Evolutionary conservation across 2,329 filamentous ascomycete genomes (phyloP).

Genomic region (Scedosporium aurantiacum): DNA sequence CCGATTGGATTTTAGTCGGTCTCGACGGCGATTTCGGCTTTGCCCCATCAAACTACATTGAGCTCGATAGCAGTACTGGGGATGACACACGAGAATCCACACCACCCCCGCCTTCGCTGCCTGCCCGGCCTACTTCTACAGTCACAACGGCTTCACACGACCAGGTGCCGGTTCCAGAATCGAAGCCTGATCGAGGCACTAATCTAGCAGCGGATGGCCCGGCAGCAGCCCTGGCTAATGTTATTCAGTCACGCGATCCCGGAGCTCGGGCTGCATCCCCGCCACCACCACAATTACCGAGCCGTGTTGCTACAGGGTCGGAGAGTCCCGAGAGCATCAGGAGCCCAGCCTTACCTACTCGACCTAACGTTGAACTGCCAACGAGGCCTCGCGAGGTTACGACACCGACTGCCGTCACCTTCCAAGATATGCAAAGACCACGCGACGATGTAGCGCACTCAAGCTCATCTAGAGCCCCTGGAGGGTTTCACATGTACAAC

Average conservation of each 20-base stretch:
- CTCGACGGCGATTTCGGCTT: conserved; percentile 81
- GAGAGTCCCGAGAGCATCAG: conserved; percentile 16
- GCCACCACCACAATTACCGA: conserved; percentile 7
- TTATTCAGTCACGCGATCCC: not conserved
- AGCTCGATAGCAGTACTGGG: conserved; percentile 43
- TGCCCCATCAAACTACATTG: conserved; percentile 92
- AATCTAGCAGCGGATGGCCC: not conserved
- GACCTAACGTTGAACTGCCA: conserved; percentile 1
- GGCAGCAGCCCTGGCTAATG: conserved; percentile 8
- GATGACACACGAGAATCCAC: conserved; percentile 21
- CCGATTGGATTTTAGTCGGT: conserved; percentile 93
- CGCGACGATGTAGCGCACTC: not conserved
- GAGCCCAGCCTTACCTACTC: conserved; percentile 26
- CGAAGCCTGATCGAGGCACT: not conserved
- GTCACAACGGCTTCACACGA: conserved; percentile 23
- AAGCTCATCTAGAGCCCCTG: conserved; percentile 40
- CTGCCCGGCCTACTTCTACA: conserved; percentile 22
- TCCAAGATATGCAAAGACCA: not conserved
- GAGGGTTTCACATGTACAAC: conserved; percentile 88
- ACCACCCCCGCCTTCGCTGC: conserved; percentile 23
- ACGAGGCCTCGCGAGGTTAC: not conserved
- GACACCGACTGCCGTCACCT: not conserved
- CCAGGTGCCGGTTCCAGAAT: not conserved
- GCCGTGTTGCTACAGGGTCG: not conserved
- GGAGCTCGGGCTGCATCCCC: not conserved